Evolutionary conservation across 257 asterid species (phyloP).

Genomic region (Penstemon eatonii): DNA sequence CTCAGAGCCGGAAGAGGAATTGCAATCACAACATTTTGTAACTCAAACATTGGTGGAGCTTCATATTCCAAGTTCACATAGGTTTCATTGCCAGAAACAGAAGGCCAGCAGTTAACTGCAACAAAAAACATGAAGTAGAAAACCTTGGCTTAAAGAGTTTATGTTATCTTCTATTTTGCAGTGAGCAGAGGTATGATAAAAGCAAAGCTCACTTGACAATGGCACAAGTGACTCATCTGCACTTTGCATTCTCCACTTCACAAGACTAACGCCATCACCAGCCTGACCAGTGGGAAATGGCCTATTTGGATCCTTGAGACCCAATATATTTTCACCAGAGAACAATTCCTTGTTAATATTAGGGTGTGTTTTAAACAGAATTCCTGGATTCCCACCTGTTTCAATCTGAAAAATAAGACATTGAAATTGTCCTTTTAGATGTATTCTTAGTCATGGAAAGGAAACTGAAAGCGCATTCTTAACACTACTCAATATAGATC

Average conservation of each 20-base stretch:
- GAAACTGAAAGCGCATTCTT: not conserved
- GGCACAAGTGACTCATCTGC: conserved; percentile 67
- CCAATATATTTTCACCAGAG: conserved; percentile 56
- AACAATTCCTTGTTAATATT: conserved; percentile 65
- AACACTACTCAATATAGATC: not conserved
- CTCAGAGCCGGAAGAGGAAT: conserved; percentile 73
- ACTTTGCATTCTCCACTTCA: conserved; percentile 74
- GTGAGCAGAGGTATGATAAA: not conserved
- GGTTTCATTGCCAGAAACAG: conserved; percentile 70
- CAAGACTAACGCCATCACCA: conserved; percentile 63
- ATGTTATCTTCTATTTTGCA: not conserved
- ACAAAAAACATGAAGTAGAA: not conserved
- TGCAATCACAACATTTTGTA: conserved; percentile 63
- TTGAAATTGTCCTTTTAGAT: not conserved
- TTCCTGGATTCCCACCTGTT: conserved; percentile 56
- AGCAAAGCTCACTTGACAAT: conserved; percentile 51
- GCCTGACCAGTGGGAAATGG: conserved; percentile 60
- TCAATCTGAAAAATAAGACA: conserved; percentile 47
- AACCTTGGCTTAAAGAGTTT: not conserved
- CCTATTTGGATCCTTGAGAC: conserved; percentile 56
- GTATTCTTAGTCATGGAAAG: not conserved
- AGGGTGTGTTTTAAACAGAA: conserved; percentile 64
- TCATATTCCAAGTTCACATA: conserved; percentile 68
- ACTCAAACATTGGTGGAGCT: conserved; percentile 56
- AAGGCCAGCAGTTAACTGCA: conserved; percentile 79